phyloP scores from a whole-genome alignment of 441 rosid species.

The Arabidopsis lyrata region DNA sequence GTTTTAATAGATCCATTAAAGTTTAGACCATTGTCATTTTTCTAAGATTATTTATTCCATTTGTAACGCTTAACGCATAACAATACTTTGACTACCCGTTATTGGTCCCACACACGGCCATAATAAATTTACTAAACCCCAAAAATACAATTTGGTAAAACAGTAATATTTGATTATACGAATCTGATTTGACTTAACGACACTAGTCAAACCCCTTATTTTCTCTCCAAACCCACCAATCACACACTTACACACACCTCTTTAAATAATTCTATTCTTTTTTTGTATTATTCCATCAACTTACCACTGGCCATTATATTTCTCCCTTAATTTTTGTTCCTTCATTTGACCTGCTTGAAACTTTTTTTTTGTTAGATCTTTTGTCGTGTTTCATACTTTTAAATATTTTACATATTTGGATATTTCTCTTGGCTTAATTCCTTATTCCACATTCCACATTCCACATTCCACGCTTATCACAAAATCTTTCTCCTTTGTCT shows the following conservation, averaged over 20 bases:
- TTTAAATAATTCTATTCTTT: neutral
- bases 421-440: constrained; percentile 31
- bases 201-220: constrained; percentile 30
- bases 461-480: constrained; percentile 45
- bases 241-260: constrained; percentile 30
- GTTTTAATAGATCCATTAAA: neutral
- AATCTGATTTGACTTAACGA: constrained; percentile 44
- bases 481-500: constrained; percentile 39
- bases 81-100: constrained; percentile 31
- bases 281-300: constrained; percentile 3
- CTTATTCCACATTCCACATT: constrained; percentile 43
- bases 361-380: neutral
- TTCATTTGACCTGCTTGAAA: constrained; percentile 34
- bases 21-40: constrained; percentile 14
- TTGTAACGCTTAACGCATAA: constrained; percentile 34
- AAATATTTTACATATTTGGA: constrained; percentile 5
- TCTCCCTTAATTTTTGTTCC: constrained; percentile 30
- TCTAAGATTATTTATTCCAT: neutral
- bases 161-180: constrained; percentile 26
- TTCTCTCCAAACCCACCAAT: constrained; percentile 32
- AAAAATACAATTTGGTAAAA: constrained; percentile 24
- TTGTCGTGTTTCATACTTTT: constrained; percentile 26
- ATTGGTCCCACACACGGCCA: constrained; percentile 21
- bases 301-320: constrained; percentile 29
- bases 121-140: constrained; percentile 14